Evolutionary conservation across 257 asterid species (phyloP), one percentile per base, ranked within the genome.

Genomic region (Handroanthus guayacan): DNA sequence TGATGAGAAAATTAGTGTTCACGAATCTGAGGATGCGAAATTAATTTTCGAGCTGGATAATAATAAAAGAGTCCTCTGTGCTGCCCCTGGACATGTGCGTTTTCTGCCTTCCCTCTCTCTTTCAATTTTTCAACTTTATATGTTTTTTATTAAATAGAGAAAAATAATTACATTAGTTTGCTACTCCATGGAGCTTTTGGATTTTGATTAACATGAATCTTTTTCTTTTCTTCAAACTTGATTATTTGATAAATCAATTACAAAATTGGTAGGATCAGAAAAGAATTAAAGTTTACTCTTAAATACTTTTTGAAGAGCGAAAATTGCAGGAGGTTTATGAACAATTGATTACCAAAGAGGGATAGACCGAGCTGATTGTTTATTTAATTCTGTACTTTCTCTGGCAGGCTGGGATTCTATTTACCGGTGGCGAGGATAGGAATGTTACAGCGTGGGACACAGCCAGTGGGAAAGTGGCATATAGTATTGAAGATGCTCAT

Each of bases 401-500:
- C 75, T 76, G 81, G 81, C 90, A 92, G 97, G 87, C 84, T 41
- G 97, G 97, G 56, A 74, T 92, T 69, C 75, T 92, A 71, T 92
- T 85, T 79, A 89, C 97, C 1, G 99, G 98, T n/a, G 98, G 99
- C 71, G 99, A 95, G 86, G 98, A 92, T 77, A 84, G 83, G 66
- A 88, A 69, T 66, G 75, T 95, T 17, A 91, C 85, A 6, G 99
- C 97, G 52, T 95, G 99, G 99, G 99, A 95, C 82, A 76, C 87
- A 47, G 36, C 67, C 3, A 87, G 90, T 52, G 99, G 99, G 51
- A 89, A 95, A 79, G 75, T 82, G 78, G 97, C 96, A 3, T 88
- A 88, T 48, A 72, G 85, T 62, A 91, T 92, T 51, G 91, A 86
- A 69, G 89, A 84, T 79, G 99, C 99, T 76, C 99, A 95, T 52